Conservation (phyloP, 352 stramenopile genomes). For the Globisporangium sylvaticum region DNA sequence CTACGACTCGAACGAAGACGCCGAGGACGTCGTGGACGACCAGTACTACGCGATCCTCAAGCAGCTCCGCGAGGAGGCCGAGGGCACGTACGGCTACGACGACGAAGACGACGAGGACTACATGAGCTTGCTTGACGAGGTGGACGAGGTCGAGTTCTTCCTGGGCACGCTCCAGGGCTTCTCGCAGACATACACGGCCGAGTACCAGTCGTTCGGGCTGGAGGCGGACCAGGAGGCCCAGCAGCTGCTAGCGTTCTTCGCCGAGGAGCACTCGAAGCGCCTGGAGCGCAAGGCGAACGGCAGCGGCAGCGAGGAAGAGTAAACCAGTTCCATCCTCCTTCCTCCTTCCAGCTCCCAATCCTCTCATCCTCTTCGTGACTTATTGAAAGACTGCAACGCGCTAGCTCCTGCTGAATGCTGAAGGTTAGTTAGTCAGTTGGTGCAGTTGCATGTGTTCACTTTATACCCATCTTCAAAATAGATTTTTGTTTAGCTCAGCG, state of each 20-base stretch:
- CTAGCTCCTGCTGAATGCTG: neutral
- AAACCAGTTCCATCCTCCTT: neutral
- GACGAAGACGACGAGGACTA: slow-evolving; percentile 93
- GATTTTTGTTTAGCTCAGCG: too few species aligned
- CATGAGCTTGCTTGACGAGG: slow-evolving; percentile 88
- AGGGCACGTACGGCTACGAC: slow-evolving; percentile 60
- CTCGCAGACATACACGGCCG: slow-evolving; percentile 39
- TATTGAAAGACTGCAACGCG: slow-evolving; percentile 3
- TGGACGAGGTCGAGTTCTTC: slow-evolving; percentile 92
- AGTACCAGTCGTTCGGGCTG: slow-evolving; percentile 61
- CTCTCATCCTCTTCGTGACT: slow-evolving; percentile 1
- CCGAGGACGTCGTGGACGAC: slow-evolving; percentile 92
- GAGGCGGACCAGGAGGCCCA: slow-evolving; percentile 57
- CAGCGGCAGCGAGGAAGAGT: slow-evolving; percentile 9
- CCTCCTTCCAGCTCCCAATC: too few species aligned
- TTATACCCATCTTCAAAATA: too few species aligned
- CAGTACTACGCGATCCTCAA: slow-evolving; percentile 93
- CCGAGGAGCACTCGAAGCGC: slow-evolving; percentile 48
- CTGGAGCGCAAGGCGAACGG: slow-evolving; percentile 20
- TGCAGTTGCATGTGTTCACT: too few species aligned
- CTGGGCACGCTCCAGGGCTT: slow-evolving; percentile 85
- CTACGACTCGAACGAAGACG: slow-evolving; percentile 86
- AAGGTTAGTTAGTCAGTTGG: too few species aligned
- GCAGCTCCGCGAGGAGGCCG: slow-evolving; percentile 88
- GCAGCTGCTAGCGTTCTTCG: slow-evolving; percentile 55